Evolutionary conservation across 371 early-diverging fungal species (phyloP).

Genomic region (Amoeboaphelidium protococcarum): DNA sequence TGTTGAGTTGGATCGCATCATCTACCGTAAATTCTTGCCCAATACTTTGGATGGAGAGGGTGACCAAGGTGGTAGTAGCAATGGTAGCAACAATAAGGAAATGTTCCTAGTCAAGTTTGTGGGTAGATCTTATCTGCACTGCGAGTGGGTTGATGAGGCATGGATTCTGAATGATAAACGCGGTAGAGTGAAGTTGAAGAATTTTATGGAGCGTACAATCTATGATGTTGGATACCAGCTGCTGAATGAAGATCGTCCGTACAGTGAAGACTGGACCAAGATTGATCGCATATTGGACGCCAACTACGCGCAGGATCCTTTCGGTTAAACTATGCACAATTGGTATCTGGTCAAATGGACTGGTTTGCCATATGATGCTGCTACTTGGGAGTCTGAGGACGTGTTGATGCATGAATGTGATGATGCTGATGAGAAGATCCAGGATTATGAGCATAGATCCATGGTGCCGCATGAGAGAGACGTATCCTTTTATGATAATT

Average conservation of each 20-base stretch:
- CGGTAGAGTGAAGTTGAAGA: slow-evolving; percentile 46
- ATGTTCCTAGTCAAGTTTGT: slow-evolving; percentile 9
- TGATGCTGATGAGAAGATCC: slow-evolving; percentile 16
- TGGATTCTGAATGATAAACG: slow-evolving; percentile 33
- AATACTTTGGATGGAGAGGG: background rate
- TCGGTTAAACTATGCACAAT: slow-evolving; percentile 23
- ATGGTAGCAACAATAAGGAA: background rate
- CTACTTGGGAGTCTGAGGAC: slow-evolving; percentile 63
- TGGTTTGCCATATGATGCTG: slow-evolving; percentile 51
- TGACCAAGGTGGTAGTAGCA: no score
- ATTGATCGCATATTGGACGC: slow-evolving; percentile 64
- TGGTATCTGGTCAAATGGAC: slow-evolving; percentile 78
- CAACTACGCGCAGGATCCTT: slow-evolving; percentile 31
- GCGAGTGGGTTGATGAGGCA: slow-evolving; percentile 45
- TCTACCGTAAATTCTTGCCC: background rate
- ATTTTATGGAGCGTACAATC: slow-evolving; percentile 32
- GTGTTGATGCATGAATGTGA: slow-evolving; percentile 19
- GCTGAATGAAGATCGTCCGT: slow-evolving; percentile 28
- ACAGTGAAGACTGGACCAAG: slow-evolving; percentile 24
- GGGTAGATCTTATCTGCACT: slow-evolving; percentile 30
- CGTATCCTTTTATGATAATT: slow-evolving; percentile 6
- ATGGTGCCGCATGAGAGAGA: background rate
- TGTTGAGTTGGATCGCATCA: background rate
- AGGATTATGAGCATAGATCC: background rate
- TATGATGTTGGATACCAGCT: slow-evolving; percentile 19